Percentiles rank a stretch among this genome's conserved stretches.
Conservation (phyloP, 208 protist genomes). For the Angomonas deanei region DNA sequence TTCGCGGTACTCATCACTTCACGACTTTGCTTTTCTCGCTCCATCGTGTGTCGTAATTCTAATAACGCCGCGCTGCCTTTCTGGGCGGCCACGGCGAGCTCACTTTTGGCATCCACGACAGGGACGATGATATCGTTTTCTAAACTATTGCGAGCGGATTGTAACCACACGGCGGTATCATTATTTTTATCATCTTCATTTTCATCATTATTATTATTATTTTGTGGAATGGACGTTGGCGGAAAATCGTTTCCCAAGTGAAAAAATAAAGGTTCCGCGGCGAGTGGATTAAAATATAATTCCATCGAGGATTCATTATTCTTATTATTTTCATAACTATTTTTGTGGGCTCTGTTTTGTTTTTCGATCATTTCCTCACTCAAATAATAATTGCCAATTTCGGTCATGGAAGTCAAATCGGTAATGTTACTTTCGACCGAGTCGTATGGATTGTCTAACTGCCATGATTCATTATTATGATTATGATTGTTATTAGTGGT, state of each 20-base stretch:
- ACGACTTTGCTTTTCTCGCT: conserved; percentile 49
- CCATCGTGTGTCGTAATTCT: conserved; percentile 42
- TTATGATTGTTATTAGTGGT: too few species aligned
- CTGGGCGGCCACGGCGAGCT: conserved; percentile 37
- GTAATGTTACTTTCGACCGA: not conserved
- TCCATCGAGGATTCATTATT: conserved; percentile 7
- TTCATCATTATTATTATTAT: conserved; percentile 5
- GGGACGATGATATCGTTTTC: conserved; percentile 75
- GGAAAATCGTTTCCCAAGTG: conserved; percentile 59
- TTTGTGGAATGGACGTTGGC: not conserved
- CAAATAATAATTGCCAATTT: not conserved
- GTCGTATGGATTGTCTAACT: not conserved
- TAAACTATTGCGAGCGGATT: conserved; percentile 12
- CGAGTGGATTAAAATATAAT: conserved; percentile 14
- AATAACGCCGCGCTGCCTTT: conserved; percentile 53
- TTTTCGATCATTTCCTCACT: not conserved
- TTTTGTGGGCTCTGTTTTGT: not conserved
- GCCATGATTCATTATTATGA: not conserved
- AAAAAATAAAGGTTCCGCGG: conserved; percentile 62
- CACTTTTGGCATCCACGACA: conserved; percentile 41
- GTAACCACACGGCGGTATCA: conserved; percentile 4
- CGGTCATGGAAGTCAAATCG: not conserved
- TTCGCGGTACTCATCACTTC: conserved; percentile 66
- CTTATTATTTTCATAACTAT: not conserved
- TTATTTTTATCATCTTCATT: not conserved